These are phyloP conservation scores for Haplosporangium sp. DNA, from an alignment of 371 early-diverging fungal genomes.

Conservation along the genomic window DNA sequence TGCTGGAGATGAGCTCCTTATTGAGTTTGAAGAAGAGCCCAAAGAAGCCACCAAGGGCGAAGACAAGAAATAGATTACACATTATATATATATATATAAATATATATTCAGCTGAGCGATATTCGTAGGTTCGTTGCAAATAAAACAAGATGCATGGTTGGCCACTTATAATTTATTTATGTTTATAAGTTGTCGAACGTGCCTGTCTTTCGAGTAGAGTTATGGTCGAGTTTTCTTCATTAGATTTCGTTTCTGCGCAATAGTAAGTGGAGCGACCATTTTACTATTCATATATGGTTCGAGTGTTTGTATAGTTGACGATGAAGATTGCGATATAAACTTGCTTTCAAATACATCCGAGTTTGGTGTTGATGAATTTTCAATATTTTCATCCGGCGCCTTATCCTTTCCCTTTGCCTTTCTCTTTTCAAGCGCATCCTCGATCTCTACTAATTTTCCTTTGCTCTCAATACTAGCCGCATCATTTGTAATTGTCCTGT, in stretches of 20 bases:
- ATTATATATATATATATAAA: neutral
- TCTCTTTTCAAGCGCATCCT: neutral
- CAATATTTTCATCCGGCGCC: conserved; percentile 9
- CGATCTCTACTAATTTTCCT: neutral
- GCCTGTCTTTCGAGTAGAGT: neutral
- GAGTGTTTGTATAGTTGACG: neutral
- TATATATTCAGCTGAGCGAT: neutral
- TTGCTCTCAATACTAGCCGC: neutral
- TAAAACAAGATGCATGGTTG: neutral
- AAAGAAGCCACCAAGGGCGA: conserved; percentile 35
- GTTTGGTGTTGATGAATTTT: neutral
- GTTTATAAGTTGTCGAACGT: neutral
- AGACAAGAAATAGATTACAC: conserved; percentile 34
- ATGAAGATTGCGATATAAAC: no score
- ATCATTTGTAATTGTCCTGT: neutral
- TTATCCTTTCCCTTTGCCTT: conserved; percentile 13
- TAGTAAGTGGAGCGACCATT: neutral
- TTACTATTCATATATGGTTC: neutral
- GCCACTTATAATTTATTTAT: neutral
- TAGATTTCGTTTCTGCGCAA: conserved; percentile 27
- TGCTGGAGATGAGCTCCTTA: conserved; percentile 86
- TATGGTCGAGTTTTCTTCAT: conserved; percentile 19
- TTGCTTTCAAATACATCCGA: neutral
- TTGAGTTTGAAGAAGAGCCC: conserved; percentile 78
- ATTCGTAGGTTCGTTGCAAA: neutral